phyloP scores from a whole-genome alignment of 2,329 filamentous ascomycete genomes.

The Ceratocystis albifundus region DNA sequence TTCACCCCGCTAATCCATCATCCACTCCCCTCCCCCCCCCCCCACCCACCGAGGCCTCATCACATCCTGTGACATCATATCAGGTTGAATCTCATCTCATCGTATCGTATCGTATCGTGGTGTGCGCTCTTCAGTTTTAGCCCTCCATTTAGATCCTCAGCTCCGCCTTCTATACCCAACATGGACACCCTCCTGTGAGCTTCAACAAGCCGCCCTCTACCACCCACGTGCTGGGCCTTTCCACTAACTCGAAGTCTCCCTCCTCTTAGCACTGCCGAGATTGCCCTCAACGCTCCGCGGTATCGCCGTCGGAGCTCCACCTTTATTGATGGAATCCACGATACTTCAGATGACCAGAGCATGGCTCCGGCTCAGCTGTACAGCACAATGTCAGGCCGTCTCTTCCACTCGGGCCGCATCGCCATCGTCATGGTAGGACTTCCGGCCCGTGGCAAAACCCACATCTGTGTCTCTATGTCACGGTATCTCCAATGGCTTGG shows the following conservation, averaged over 20 bases:
- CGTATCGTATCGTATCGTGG: neutral
- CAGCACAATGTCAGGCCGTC: constrained; percentile 90
- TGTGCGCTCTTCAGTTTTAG: neutral
- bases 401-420: constrained; percentile 95
- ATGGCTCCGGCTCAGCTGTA: constrained; percentile 94
- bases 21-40: no score
- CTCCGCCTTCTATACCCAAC: neutral
- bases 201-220: neutral
- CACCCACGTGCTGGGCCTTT: neutral
- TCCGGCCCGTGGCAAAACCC: constrained; percentile 90
- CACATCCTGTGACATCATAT: no score
- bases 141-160: neutral
- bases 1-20: no score
- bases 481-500: constrained; percentile 94
- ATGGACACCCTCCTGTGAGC: constrained; percentile 26
- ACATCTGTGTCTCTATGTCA: constrained; percentile 90
- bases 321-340: constrained; percentile 94
- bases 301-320: constrained; percentile 90
- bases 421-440: constrained; percentile 95
- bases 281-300: constrained; percentile 78
- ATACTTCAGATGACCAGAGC: constrained; percentile 67
- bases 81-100: neutral
- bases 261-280: constrained; percentile 63
- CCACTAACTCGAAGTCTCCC: constrained; percentile 22
- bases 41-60: no score